These are phyloP conservation scores for Fraxinus angustifolia DNA, from an alignment of 305 asterid species.

Conservation along the genomic window DNA sequence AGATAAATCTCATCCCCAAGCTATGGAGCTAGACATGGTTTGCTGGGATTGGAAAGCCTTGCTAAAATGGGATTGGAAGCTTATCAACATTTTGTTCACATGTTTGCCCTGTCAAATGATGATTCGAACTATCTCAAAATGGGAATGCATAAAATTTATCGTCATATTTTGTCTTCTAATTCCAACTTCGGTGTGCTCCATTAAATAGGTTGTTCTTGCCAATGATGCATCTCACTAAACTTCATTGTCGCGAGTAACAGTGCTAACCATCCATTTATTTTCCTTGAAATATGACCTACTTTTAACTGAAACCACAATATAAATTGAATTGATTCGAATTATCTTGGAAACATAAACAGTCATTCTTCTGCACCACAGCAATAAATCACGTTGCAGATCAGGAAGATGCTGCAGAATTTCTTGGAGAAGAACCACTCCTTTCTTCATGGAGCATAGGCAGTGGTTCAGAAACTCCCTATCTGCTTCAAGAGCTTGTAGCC, in stretches of 20 bases:
- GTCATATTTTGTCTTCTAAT: not conserved
- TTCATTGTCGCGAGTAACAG: not conserved
- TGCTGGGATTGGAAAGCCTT: constrained; percentile 26
- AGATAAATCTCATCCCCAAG: constrained; percentile 27
- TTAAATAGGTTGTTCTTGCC: not conserved
- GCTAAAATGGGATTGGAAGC: constrained; percentile 11
- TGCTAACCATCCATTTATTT: not conserved
- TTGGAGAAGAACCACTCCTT: constrained; percentile 60
- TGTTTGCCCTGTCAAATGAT: not conserved
- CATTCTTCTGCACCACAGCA: not conserved
- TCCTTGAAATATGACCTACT: not conserved
- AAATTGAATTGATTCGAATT: not conserved
- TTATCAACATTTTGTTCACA: not conserved
- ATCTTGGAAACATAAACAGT: not conserved
- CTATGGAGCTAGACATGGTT: constrained; percentile 29
- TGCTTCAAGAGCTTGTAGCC: constrained; percentile 68
- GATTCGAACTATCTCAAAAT: not conserved
- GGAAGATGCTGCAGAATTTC: constrained; percentile 67
- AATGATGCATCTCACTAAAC: not conserved
- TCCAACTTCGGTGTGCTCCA: not conserved
- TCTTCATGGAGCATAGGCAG: constrained; percentile 58
- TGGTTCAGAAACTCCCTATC: constrained; percentile 63
- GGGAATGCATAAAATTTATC: not conserved
- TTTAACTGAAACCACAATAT: not conserved
- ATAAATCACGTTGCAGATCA: constrained; percentile 41